Base-by-base conservation (phyloP, 2,329 filamentous ascomycete genomes). In the Trichoderma sp. region DNA sequence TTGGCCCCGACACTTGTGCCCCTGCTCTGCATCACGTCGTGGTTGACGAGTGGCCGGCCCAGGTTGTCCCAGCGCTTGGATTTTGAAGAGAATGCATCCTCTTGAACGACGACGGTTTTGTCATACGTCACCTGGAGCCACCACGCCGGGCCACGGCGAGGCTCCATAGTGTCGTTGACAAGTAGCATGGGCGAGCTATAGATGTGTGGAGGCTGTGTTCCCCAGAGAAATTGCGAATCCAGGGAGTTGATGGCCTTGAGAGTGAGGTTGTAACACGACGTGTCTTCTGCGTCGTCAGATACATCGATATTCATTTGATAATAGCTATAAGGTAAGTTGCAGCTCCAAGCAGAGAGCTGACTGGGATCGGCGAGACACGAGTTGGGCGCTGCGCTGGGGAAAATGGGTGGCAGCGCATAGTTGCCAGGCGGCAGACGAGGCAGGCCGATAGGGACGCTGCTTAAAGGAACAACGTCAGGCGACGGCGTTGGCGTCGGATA, bases 261-360 rank as follows among this genome's bases (percentile, higher is more conserved):
- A 28, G 74, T 80, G 51, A 84, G 73, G 14, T 81, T 78, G 74
- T 88, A 89, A 18, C 82, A 79, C 18, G 74, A 76, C 26, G 76
- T 80, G 56, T 18, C 74, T 75, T 64, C 74, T 3, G 73, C 60
- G 4, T 43, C 39, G 39, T 4, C 18, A 9, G 80, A 73, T 30
- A 71, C 76, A 24, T 73, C 74, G 30, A 89, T 79, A 1, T 81
- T 79, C 80, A 89, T 79, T 1, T 81, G 79, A 65, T 86, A 84
- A 58, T 83, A 80, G 6, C 81, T 81, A 60, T 83, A 82, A 1
- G 83, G 81, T 34, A 91, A 82, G 14, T 87, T 83, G 77, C 91
- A 93, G 72, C 84, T 87, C 91, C 91, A 93, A 1, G 90, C 87
- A 64, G 84, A 79, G n/a, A 83, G 81, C 75, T 90, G 86, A 0